A percentile compares a stretch with the other conserved stretches of the same genome.
phyloP scores from a whole-genome alignment of 495 filamentous ascomycete genomes.

The Hypomontagnella monticulosa region DNA sequence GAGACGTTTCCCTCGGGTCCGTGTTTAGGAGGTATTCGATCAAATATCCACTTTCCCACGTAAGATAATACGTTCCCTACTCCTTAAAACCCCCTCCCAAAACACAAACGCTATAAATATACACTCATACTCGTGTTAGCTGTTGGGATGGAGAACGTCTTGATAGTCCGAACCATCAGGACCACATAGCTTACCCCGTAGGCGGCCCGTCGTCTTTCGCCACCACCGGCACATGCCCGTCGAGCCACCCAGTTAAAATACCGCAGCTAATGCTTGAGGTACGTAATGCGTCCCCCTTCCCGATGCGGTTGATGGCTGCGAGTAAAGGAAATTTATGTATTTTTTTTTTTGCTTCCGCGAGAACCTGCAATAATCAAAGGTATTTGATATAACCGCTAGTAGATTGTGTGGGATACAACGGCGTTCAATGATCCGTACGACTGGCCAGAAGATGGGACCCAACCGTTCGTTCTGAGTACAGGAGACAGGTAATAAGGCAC shows the following conservation, averaged over 20 bases:
- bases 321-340: no score
- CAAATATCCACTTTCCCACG: slow-evolving; percentile 58
- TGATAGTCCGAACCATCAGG: slow-evolving; percentile 52
- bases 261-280: slow-evolving; percentile 56
- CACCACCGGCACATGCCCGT: slow-evolving; percentile 52
- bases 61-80: slow-evolving; percentile 19
- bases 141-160: slow-evolving; percentile 53
- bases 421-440: slow-evolving; percentile 50
- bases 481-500: slow-evolving; percentile 46
- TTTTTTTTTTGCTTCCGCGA: background rate
- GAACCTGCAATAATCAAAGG: background rate
- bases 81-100: slow-evolving; percentile 10
- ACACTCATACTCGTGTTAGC: slow-evolving; percentile 23
- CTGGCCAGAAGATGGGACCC: slow-evolving; percentile 53
- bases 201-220: slow-evolving; percentile 48
- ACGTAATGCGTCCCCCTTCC: background rate
- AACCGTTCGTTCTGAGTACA: slow-evolving; percentile 56
- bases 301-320: no score
- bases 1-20: slow-evolving; percentile 47
- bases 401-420: slow-evolving; percentile 52
- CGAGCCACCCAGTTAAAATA: slow-evolving; percentile 55
- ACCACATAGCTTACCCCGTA: slow-evolving; percentile 53
- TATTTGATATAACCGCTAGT: background rate
- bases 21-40: slow-evolving; percentile 53
- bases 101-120: no score